Base-by-base conservation (phyloP, 805 yeast species). In the Pichia gijzeniarum region DNA sequence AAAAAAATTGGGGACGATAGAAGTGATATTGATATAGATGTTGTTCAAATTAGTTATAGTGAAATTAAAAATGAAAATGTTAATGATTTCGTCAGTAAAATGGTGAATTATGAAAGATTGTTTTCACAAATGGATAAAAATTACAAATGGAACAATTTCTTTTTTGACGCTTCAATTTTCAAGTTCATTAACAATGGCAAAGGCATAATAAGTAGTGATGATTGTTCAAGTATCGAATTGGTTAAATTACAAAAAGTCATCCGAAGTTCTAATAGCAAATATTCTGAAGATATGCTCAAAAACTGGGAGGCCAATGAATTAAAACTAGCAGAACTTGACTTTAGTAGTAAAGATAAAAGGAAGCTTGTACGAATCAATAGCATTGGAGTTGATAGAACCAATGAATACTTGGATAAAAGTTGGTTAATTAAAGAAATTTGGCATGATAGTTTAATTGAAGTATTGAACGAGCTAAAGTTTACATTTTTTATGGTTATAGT, bases 371-470 rank as follows among this genome's bases (percentile, higher is more conserved):
- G 50, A 17, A 18, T 33, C 4, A 27, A 30, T 37, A 58, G 71
- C 13, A 64, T 65, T 0, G 63, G 65, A 13, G 61, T 68, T 4
- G 56, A 62, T 14, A 30, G 45, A n/a, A 41, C 37, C 2, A 63
- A 68, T 6, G 78, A 76, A 48, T 74, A 72, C 14, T 48, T 76
- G 16, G 91, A 85, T 58, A 76, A 79, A 52, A 68, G 84, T 1
- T 77, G 85, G 80, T 78, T 76, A 53, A 54, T 82, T 13, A 53
- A 62, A 17, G 51, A 66, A 4, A 43, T 47, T 50, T 12, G 71
- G 59, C 6, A 21, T 22, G 4, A 54, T 48, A 22, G 58, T 28
- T 32, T 52, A 35, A 53, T 10, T 25, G 6, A 25, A 7, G 28
- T 25, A 25, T 25, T 25, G 10, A 25, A 25, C 10, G 28, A 25